Evolutionary conservation across 257 asterid genomes (phyloP), one percentile per base, ranked within the genome.

Genomic region (Penstemon davidsonii): DNA sequence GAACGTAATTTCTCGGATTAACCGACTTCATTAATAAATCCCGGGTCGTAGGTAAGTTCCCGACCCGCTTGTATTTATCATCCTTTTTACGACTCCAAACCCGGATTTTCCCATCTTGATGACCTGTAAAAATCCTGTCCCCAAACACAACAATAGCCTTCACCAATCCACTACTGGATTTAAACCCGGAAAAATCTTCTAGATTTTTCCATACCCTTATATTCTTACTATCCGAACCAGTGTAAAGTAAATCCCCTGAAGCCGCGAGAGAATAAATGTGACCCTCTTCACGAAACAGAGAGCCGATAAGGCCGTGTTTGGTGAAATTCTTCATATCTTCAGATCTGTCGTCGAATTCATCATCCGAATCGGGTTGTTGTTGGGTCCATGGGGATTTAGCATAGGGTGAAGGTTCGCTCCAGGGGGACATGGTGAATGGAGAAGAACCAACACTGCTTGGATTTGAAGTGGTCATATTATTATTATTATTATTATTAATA

Each of bases 201-300:
- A 87, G 8, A 40, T 84, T 78, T 77, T 83, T 89, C 98, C 98
- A 92, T 0, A 92, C 98, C 71, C 96, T 47, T 3, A 92, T 50
- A 19, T 87, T 89, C 76, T 83, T 92, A 65, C 96, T 86, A 5
- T 92, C 98, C 1, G 98, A 92, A 0, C 98, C 98, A 0, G 98
- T 89, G 70, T 84, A 92, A 1, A 91, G 75, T 41, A 89, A 73
- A 9, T 83, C 88, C 0, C 79, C 92, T 3, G 80, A 70, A 0
- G 89, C 82, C 3, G 95, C 98, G 10, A 92, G 69, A 1, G 98
- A 89, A 40, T 87, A 92, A 0, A 92, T 74, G 56, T 92, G 96
- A 3, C 96, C 97, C 71, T 80, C 92, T 75, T 89, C 85, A 0
- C 96, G 82, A 15, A 76, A 74, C 5, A 92, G 79, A 2, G 95